Conservation (phyloP, 768 basidiomycete species). For the Leucogyrophana mollusca region DNA sequence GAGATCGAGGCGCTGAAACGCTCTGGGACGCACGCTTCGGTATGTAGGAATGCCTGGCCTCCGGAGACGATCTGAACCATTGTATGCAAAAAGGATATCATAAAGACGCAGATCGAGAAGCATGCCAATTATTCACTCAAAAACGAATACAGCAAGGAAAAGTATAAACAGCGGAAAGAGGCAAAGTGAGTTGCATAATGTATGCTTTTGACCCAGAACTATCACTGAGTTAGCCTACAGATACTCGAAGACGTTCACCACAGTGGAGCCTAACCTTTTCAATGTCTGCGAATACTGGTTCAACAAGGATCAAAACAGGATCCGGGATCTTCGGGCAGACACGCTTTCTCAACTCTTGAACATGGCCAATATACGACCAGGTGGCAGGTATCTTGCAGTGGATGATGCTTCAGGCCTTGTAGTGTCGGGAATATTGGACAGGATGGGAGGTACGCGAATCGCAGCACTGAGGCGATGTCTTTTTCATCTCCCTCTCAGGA, state of each 20-base stretch:
- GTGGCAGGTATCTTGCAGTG: conserved; percentile 83
- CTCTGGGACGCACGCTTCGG: conserved; percentile 77
- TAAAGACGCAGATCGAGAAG: conserved; percentile 89
- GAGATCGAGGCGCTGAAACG: conserved; percentile 86
- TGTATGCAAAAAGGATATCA: conserved; percentile 70
- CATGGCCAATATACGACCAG: conserved; percentile 79
- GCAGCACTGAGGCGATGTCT: background rate
- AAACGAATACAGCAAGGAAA: conserved; percentile 98
- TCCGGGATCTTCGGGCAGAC: conserved; percentile 85
- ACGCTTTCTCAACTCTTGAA: conserved; percentile 86
- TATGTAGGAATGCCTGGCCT: conserved; percentile 32
- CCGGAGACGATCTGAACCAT: background rate
- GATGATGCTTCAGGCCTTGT: conserved; percentile 92
- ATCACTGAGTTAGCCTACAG: conserved; percentile 37
- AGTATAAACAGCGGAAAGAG: conserved; percentile 95
- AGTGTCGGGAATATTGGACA: conserved; percentile 79
- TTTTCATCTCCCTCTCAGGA: conserved; percentile 41
- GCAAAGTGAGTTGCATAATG: conserved; percentile 67
- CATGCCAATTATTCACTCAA: conserved; percentile 92
- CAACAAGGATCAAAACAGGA: conserved; percentile 74
- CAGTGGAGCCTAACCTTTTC: conserved; percentile 82
- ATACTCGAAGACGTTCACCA: conserved; percentile 84
- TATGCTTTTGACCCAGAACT: background rate
- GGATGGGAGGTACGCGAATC: conserved; percentile 69
- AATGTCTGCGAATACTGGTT: conserved; percentile 92